These are phyloP conservation scores for Linum trigynum DNA, from an alignment of 345 rosid genomes.

Conservation along the genomic window DNA sequence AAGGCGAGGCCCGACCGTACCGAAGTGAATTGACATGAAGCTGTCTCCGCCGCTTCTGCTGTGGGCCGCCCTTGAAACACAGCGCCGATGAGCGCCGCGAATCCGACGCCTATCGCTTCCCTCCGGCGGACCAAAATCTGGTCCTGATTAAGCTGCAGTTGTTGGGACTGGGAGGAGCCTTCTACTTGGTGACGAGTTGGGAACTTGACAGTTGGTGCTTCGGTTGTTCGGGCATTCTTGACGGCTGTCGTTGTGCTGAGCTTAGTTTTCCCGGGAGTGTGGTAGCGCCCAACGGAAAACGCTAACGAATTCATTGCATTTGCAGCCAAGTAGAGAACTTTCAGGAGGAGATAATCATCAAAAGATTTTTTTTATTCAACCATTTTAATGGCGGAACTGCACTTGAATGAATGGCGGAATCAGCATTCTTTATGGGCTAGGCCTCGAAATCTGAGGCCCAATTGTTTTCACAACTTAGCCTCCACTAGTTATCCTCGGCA, in stretches of 20 bases:
- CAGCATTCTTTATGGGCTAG: background rate
- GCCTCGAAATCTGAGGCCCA: background rate
- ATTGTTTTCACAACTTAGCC: no score
- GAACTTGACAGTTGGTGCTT: constrained; percentile 13
- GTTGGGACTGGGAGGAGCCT: background rate
- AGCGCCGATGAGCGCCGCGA: constrained; percentile 29
- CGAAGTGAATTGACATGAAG: constrained; percentile 52
- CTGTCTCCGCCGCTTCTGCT: constrained; percentile 32
- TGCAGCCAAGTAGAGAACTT: background rate
- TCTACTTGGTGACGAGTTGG: constrained; percentile 12
- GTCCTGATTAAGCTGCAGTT: constrained; percentile 12
- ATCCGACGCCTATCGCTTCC: constrained; percentile 44
- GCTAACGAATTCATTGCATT: constrained; percentile 42
- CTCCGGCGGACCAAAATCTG: constrained; percentile 39
- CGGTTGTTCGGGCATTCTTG: constrained; percentile 11
- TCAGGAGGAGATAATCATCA: background rate
- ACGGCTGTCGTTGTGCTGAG: constrained; percentile 12
- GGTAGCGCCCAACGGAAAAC: constrained; percentile 28
- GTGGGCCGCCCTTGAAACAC: constrained; percentile 15
- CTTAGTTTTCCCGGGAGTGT: constrained; percentile 13
- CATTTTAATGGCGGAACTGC: background rate
- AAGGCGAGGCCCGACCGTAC: constrained; percentile 87
- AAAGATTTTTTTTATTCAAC: background rate
- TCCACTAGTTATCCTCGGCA: no score
- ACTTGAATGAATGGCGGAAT: background rate